Conservation (phyloP, 202 grass and related monocot genomes). For the Setaria italica region DNA sequence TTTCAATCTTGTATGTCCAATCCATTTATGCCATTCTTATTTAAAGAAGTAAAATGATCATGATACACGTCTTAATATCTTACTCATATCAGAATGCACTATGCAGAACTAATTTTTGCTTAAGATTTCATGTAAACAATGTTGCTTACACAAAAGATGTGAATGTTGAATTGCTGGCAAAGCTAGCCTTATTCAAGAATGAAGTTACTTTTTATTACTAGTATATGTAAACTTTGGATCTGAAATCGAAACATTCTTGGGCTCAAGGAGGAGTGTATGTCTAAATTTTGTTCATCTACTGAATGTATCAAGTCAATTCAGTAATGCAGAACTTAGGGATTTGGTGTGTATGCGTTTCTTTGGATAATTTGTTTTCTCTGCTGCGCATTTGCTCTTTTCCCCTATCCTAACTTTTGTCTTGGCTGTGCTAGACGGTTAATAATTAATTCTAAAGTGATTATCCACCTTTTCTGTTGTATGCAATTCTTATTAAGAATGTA, state of each 20-base stretch:
- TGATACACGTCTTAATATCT: not conserved
- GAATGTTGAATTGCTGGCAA: not conserved
- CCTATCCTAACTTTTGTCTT: not conserved
- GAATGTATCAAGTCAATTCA: not conserved
- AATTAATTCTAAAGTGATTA: not conserved
- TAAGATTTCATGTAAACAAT: not conserved
- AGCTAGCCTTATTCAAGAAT: not conserved
- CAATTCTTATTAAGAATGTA: not conserved
- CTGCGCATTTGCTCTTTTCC: not conserved
- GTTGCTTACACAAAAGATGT: conserved; percentile 6
- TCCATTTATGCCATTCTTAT: not conserved
- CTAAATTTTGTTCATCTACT: not conserved
- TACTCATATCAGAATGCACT: not conserved
- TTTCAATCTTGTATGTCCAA: not conserved
- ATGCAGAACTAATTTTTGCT: not conserved
- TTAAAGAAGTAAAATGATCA: not conserved
- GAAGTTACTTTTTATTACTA: not conserved
- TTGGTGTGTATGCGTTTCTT: conserved; percentile 10
- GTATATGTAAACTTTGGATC: not conserved
- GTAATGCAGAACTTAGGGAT: not conserved
- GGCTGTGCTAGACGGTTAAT: not conserved
- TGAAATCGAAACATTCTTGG: not conserved
- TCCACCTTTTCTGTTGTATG: not conserved
- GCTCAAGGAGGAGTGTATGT: not conserved
- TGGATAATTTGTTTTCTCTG: not conserved